Conservation (phyloP, 2,329 filamentous ascomycete genomes). For the Aspergillus sp. region DNA sequence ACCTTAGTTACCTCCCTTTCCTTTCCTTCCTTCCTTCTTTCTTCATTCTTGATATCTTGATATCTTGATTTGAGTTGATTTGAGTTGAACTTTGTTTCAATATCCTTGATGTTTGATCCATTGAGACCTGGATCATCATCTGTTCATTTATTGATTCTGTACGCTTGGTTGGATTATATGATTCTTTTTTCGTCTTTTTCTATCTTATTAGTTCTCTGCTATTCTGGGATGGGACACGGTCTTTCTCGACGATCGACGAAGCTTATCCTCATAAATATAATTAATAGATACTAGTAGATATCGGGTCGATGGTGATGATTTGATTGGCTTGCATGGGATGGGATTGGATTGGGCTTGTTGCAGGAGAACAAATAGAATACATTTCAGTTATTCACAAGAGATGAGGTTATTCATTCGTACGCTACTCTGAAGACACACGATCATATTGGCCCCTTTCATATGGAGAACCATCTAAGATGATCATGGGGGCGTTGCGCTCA, state of each 20-base stretch:
- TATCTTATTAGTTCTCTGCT: neutral
- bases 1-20: neutral
- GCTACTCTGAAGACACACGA: too few relatives aligned
- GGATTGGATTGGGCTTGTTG: too few relatives aligned
- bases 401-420: too few relatives aligned
- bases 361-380: too few relatives aligned
- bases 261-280: neutral
- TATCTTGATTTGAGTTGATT: neutral
- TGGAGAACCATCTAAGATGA: too few relatives aligned
- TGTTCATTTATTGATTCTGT: neutral
- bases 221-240: neutral
- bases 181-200: neutral
- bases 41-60: slow-evolving; percentile 1
- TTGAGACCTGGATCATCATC: slow-evolving; percentile 1
- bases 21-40: neutral
- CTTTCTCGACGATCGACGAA: neutral
- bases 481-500: too few relatives aligned
- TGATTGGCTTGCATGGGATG: too few relatives aligned
- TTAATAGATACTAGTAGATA: too few relatives aligned
- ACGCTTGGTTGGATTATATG: neutral
- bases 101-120: slow-evolving; percentile 3
- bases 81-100: neutral
- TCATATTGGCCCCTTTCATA: too few relatives aligned
- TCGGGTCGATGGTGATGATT: too few relatives aligned
- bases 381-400: too few relatives aligned